Evolutionary conservation across 192 early-diverging fungal species (phyloP), one percentile per base, ranked within the genome.

Genomic region (Mycoemilia scoparia): DNA sequence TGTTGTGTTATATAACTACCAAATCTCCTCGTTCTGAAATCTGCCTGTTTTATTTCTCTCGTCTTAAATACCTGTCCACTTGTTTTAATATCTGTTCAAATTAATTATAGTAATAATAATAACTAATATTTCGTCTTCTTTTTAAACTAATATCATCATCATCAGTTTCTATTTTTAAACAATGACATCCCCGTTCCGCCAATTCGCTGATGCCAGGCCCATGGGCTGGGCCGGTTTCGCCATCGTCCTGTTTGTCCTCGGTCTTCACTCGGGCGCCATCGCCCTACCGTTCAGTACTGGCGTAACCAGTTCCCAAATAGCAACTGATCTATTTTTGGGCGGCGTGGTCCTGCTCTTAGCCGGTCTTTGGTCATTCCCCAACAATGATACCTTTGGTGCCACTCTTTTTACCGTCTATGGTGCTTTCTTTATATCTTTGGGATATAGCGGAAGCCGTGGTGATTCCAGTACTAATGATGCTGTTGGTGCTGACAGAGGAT

Each of bases 361-460:
- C 39, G 60, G 60, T 29, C 55, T 63, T 53, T 82, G 76, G 80
- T 78, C 83, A 64, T 82, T 80, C 50, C 64, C 66, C 21, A 49
- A 55, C 3, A 71, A 76, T 33, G 84, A 86, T 45, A 82, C 77
- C 7, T 83, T 86, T 64, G 79, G 80, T 45, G 79, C 79, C 33
- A 82, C 77, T 8, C 77, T 74, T 7, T 82, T 82, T 56, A 61
- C 71, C 26, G 70, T 69, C 15, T 79, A 71, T 17, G 73, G 66
- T 34, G 76, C 66, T 17, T 76, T 72, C 66, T 81, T 71, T 77
- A 45, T 74, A 30, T 54, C 76, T 3, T 81, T 50, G n/a, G n/a
- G n/a, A n/a, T n/a, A n/a, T n/a, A n/a, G n/a, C n/a, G n/a, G n/a
- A 56, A 21, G 71, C 53, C 16, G 54, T 46, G 6, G 66, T 79